Base-by-base conservation (phyloP, 257 asterid genomes). In the Solanum medicagineum region DNA sequence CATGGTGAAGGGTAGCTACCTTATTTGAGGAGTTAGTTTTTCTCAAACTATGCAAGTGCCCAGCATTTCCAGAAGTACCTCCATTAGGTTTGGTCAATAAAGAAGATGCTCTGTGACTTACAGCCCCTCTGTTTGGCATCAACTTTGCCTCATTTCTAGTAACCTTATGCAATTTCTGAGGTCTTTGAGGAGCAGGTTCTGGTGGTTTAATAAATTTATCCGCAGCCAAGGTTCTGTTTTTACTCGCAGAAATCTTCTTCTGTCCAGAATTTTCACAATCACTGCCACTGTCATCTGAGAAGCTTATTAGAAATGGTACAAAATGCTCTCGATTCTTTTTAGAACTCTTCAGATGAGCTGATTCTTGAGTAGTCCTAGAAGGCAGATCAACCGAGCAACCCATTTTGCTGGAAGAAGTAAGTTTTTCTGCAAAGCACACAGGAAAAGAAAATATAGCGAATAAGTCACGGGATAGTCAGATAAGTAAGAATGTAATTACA, bases 261-360 rank as follows among this genome's bases (percentile, higher is more conserved):
- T 81, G 53, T 88, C 88, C 71, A 83, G 88, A 62, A 73, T 88
- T 85, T 66, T 89, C 93, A 83, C 86, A 74, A 86, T 89, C 91
- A 74, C 92, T 88, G 55, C 91, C 91, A 63, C 88, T 88, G 55
- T 91, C 93, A 83, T 91, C 93, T 49, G 92, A 91, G 85, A 91
- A 91, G 83, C 93, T 88, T 82, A 91, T 91, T 29, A 91, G 82
- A 87, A 91, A 91, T 51, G 93, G 93, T 60, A 91, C 91, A 86
- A 90, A 90, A 14, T 87, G 83, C 65, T 85, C 92, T 63, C 89
- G 86, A 60, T 66, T 89, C 89, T 86, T 91, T 54, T 89, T 91
- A 65, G 74, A 74, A 81, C 79, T 85, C 86, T 87, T 88, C 49
- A 24, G 87, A 44, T 80, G 85, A 82, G 32, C 81, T 73, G 82